These are phyloP conservation scores for Agrocybe praecox DNA, from an alignment of 768 basidiomycete species.

Conservation along the genomic window DNA sequence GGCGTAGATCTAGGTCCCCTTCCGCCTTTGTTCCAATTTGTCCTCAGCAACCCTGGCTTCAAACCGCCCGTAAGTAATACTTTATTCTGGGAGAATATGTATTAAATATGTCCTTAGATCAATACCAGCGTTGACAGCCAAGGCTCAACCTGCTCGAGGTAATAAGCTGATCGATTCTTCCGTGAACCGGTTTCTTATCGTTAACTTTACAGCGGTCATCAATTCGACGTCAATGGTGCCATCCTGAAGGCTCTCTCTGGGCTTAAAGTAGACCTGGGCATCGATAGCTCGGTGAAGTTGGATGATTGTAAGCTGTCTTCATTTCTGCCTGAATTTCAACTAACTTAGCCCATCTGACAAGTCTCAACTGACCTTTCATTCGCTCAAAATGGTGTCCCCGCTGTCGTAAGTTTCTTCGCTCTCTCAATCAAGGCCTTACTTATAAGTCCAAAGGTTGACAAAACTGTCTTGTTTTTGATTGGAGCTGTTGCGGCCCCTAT, in stretches of 20 bases:
- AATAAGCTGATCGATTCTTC: not conserved
- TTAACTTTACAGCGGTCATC: constrained; percentile 49
- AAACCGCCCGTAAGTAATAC: constrained; percentile 56
- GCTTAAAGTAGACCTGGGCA: constrained; percentile 57
- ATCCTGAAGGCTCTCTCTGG: constrained; percentile 64
- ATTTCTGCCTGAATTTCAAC: not conserved
- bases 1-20: constrained; percentile 65
- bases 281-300: constrained; percentile 56
- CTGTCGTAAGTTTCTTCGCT: constrained; percentile 40
- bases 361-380: constrained; percentile 60
- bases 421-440: not conserved
- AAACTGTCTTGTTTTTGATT: constrained; percentile 64
- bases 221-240: constrained; percentile 62
- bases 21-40: constrained; percentile 52
- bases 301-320: constrained; percentile 59
- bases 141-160: constrained; percentile 63
- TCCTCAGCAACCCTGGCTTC: constrained; percentile 49
- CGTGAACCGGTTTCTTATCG: constrained; percentile 2
- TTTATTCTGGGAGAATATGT: not conserved
- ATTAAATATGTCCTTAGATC: constrained; percentile 36
- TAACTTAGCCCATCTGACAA: constrained; percentile 21
- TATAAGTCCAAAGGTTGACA: constrained; percentile 32
- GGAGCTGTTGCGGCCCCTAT: constrained; percentile 72
- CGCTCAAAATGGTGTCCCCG: constrained; percentile 56
- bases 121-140: constrained; percentile 55